Evolutionary conservation across 345 rosid species (phyloP).

Genomic region (Schrenkiella parvula): DNA sequence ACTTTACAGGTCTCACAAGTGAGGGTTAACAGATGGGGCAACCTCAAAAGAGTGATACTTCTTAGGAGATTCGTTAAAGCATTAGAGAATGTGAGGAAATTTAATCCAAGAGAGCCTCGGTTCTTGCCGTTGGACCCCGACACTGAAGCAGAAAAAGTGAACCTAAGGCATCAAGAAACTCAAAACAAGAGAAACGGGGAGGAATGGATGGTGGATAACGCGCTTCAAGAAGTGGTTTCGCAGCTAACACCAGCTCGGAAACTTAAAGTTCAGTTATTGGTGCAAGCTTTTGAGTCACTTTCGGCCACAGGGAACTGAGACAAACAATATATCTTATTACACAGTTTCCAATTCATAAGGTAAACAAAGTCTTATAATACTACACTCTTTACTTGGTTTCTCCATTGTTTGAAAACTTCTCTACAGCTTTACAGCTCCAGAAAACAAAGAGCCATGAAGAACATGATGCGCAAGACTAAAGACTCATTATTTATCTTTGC

Average conservation of each 20-base stretch:
- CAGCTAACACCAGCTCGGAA: constrained; percentile 75
- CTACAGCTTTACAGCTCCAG: not conserved
- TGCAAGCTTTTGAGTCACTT: constrained; percentile 86
- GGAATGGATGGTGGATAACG: constrained; percentile 89
- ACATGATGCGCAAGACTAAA: not conserved
- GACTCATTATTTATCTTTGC: not conserved
- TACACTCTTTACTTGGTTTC: not conserved
- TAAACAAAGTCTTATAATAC: not conserved
- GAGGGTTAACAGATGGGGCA: constrained; percentile 59
- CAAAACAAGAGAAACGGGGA: constrained; percentile 60
- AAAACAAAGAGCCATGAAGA: constrained; percentile 6
- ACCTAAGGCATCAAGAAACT: constrained; percentile 56
- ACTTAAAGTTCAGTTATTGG: constrained; percentile 73
- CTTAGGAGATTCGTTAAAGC: constrained; percentile 76
- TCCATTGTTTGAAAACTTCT: not conserved
- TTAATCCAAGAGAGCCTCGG: constrained; percentile 49
- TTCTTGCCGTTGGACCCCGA: constrained; percentile 41
- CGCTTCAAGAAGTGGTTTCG: constrained; percentile 75
- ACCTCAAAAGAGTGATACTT: constrained; percentile 62
- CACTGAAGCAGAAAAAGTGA: constrained; percentile 59
- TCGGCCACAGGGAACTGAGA: constrained; percentile 44
- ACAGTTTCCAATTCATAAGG: not conserved
- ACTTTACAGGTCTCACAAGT: constrained; percentile 31
- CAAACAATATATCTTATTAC: constrained; percentile 5
- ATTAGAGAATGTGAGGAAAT: constrained; percentile 57